These are phyloP conservation scores for Xylaria polymorpha DNA, from an alignment of 2,329 filamentous ascomycete genomes.

Conservation along the genomic window DNA sequence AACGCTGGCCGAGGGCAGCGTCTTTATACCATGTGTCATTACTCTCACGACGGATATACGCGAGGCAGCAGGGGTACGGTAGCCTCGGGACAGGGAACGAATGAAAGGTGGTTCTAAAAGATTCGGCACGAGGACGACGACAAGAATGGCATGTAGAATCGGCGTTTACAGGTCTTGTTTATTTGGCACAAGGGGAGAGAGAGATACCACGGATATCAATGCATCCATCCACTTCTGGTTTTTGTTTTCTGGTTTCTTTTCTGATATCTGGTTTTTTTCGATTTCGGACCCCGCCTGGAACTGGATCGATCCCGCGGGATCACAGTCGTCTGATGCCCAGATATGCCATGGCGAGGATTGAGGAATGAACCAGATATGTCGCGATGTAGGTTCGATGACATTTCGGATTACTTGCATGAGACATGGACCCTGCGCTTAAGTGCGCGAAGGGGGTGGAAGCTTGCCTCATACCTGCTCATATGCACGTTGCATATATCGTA, in stretches of 20 bases:
- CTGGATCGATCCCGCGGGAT: background rate
- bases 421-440: background rate
- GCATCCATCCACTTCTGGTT: slow-evolving; percentile 18
- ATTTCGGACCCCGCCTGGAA: background rate
- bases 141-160: slow-evolving; percentile 4
- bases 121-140: slow-evolving; percentile 1
- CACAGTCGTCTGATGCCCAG: background rate
- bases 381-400: background rate
- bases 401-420: slow-evolving; percentile 10
- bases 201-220: slow-evolving; percentile 30
- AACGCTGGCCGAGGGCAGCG: slow-evolving; percentile 12
- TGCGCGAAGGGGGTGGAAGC: background rate
- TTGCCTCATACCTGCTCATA: slow-evolving; percentile 11
- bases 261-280: background rate
- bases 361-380: background rate
- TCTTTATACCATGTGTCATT: slow-evolving; percentile 13
- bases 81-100: slow-evolving; percentile 14
- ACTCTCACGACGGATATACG: slow-evolving; percentile 23
- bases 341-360: background rate
- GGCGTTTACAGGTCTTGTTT: slow-evolving; percentile 19
- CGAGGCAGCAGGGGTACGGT: slow-evolving; percentile 3
- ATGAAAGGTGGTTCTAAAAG: slow-evolving; percentile 1
- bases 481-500: slow-evolving; percentile 16
- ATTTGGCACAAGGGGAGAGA: slow-evolving; percentile 6
- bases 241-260: background rate